Conservation (phyloP, 2,329 filamentous ascomycete genomes). For the Botrytis porri region DNA sequence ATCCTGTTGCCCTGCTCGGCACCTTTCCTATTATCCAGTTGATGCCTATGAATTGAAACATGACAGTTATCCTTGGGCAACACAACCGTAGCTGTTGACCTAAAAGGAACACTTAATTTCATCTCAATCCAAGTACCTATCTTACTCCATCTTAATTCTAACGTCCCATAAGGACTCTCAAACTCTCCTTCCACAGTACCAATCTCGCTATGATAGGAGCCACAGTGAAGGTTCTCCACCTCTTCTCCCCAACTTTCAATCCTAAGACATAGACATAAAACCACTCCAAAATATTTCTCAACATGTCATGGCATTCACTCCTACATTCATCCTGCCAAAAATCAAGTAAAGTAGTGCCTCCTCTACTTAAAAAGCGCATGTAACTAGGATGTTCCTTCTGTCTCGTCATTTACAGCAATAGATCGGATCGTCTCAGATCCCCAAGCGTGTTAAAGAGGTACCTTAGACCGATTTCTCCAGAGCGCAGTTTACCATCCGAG, state of each 20-base stretch:
- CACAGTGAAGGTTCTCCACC: not conserved
- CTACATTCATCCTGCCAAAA: conserved; percentile 47
- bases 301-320: conserved; percentile 48
- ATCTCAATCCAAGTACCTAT: not conserved
- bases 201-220: not conserved
- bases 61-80: not conserved
- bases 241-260: not conserved
- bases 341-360: conserved; percentile 45
- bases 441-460: not conserved
- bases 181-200: not conserved
- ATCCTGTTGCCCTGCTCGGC: not conserved
- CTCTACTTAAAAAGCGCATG: conserved; percentile 34
- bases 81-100: not conserved
- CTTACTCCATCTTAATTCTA: not conserved
- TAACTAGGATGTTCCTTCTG: not conserved
- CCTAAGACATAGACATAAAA: conserved; percentile 39
- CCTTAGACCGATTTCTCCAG: not conserved
- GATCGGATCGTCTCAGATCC: not conserved
- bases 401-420: not conserved
- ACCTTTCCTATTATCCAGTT: not conserved
- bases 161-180: not conserved
- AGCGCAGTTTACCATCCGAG: not conserved
- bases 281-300: conserved; percentile 49
- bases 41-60: not conserved
- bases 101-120: not conserved